Evolutionary conservation across 805 yeast species (phyloP).

Genomic region (Ogataea dorogensis): DNA sequence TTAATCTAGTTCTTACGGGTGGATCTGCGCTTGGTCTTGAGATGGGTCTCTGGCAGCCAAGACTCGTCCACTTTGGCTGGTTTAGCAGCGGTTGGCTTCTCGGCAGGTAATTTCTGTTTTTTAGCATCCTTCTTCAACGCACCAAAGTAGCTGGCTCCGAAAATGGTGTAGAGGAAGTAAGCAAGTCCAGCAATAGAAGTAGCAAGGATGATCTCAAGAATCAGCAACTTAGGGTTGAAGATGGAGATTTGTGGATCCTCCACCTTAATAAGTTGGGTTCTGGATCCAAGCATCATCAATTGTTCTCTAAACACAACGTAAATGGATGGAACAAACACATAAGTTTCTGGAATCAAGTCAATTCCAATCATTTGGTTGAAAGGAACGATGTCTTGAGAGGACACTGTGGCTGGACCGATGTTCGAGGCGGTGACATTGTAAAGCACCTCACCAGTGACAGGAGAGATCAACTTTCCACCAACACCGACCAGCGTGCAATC

Average conservation of each 20-base stretch:
- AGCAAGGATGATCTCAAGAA: conserved; percentile 55
- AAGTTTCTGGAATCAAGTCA: conserved; percentile 55
- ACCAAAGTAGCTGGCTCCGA: conserved; percentile 47
- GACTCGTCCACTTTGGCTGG: conserved; percentile 41
- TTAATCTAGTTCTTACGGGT: conserved; percentile 34
- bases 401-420: conserved; percentile 57
- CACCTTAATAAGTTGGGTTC: conserved; percentile 56
- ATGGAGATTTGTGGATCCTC: conserved; percentile 65
- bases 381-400: conserved; percentile 44
- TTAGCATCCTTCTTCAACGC: conserved; percentile 34
- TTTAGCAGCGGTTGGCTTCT: conserved; percentile 27
- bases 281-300: conserved; percentile 54
- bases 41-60: conserved; percentile 61
- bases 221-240: conserved; percentile 69
- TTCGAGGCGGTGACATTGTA: conserved; percentile 66
- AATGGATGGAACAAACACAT: conserved; percentile 58
- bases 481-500: conserved; percentile 60
- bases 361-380: conserved; percentile 63
- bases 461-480: conserved; percentile 62
- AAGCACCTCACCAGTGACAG: conserved; percentile 46
- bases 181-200: conserved; percentile 48
- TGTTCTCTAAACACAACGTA: conserved; percentile 50
- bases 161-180: conserved; percentile 44
- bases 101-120: conserved; percentile 24
- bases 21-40: conserved; percentile 26